phyloP scores from a whole-genome alignment of 1,284 basidiomycete genomes.

The Cystobasidiaceae sp. region DNA sequence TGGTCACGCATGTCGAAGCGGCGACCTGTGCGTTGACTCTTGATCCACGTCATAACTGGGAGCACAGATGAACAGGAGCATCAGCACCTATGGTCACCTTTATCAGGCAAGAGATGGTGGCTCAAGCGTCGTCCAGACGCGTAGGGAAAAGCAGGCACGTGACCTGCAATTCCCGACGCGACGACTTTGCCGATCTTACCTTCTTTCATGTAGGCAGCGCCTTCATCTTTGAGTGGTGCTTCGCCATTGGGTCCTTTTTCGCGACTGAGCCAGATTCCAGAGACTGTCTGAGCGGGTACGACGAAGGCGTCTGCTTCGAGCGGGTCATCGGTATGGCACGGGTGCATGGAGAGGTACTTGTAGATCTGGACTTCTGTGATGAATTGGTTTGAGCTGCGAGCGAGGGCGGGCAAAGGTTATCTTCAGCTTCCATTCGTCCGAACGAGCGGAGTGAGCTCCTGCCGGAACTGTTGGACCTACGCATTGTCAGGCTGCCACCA shows the following conservation, averaged over 20 bases:
- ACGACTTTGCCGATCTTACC: not conserved
- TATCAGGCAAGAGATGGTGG: too few species aligned
- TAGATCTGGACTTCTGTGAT: conserved; percentile 1
- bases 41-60: not conserved
- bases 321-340: conserved; percentile 17
- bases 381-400: conserved; percentile 11
- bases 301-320: conserved; percentile 20
- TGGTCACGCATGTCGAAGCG: not conserved
- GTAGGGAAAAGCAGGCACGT: too few species aligned
- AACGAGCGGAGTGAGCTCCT: too few species aligned
- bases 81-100: not conserved
- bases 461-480: too few species aligned
- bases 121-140: too few species aligned
- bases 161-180: not conserved
- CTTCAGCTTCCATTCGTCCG: not conserved
- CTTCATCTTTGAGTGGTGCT: not conserved
- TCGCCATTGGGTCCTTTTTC: conserved; percentile 2
- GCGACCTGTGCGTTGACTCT: not conserved
- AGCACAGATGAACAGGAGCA: not conserved
- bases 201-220: not conserved
- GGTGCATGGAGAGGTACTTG: conserved; percentile 13
- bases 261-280: not conserved
- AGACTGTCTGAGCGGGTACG: conserved; percentile 16
- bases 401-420: not conserved
- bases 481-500: conserved; percentile 20